These are phyloP conservation scores for Astrephomene gubernaculifera DNA, from an alignment of 139 green algal genomes.

Conservation along the genomic window DNA sequence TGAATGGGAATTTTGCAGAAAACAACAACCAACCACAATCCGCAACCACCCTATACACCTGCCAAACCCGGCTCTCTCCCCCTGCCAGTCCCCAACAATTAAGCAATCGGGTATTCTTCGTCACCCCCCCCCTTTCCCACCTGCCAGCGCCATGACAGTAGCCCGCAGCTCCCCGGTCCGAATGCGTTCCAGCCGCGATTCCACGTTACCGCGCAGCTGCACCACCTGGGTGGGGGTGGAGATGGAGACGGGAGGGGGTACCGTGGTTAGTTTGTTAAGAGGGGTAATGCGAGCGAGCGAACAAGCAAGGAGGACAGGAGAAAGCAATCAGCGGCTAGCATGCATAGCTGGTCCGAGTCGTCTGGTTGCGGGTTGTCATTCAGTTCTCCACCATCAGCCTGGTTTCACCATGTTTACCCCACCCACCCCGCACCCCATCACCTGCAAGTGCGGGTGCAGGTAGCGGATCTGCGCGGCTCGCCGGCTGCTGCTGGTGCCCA, in stretches of 20 bases:
- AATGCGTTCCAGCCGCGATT: constrained; percentile 30
- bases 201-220: constrained; percentile 40
- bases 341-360: too few relatives aligned
- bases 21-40: not conserved
- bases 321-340: too few relatives aligned
- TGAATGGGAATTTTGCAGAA: too few relatives aligned
- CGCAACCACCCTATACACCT: not conserved
- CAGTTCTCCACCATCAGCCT: too few relatives aligned
- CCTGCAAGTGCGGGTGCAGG: constrained; percentile 29
- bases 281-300: too few relatives aligned
- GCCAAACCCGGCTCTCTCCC: not conserved
- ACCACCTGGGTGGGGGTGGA: constrained; percentile 32
- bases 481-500: constrained; percentile 52
- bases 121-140: not conserved
- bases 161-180: constrained; percentile 8
- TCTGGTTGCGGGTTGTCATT: too few relatives aligned
- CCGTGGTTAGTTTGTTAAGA: too few relatives aligned
- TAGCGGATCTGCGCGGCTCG: constrained; percentile 37
- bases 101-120: too few relatives aligned
- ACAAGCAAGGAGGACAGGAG: not conserved
- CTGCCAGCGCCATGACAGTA: constrained; percentile 38
- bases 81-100: too few relatives aligned
- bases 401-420: too few relatives aligned
- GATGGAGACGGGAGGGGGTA: not conserved
- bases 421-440: not conserved